A percentile compares a stretch with the other conserved stretches of the same genome.
Evolutionary conservation across 805 yeast species (phyloP).

Genomic region (Lipomyces anomalus): DNA sequence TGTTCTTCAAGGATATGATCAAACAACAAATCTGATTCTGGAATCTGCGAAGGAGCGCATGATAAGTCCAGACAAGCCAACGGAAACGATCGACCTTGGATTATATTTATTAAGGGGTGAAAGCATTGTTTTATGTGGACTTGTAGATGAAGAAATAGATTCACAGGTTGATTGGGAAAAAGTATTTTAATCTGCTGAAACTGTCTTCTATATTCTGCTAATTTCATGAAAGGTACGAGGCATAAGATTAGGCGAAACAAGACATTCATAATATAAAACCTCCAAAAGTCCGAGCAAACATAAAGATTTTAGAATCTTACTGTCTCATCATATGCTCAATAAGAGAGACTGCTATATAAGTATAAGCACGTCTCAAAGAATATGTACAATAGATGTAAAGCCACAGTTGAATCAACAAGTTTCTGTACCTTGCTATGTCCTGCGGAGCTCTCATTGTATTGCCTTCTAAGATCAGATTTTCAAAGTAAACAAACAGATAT

Average conservation of each 20-base stretch:
- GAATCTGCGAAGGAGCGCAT: slow-evolving; percentile 23
- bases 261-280: neutral
- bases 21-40: slow-evolving; percentile 26
- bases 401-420: too few species aligned
- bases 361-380: too few species aligned
- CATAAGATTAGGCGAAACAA: slow-evolving; percentile 9
- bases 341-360: too few species aligned
- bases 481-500: too few species aligned
- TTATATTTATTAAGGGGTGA: slow-evolving; percentile 27
- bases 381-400: too few species aligned
- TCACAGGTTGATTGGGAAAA: slow-evolving; percentile 26
- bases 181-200: slow-evolving; percentile 10
- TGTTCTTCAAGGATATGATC: slow-evolving; percentile 27
- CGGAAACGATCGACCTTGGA: slow-evolving; percentile 26
- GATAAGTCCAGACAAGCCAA: slow-evolving; percentile 22
- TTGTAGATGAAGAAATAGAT: slow-evolving; percentile 26
- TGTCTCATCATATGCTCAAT: too few species aligned
- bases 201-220: too few species aligned
- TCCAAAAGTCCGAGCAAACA: too few species aligned
- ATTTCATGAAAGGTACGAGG: slow-evolving; percentile 17
- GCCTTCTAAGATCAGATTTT: too few species aligned
- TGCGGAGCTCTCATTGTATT: too few species aligned
- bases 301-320: too few species aligned
- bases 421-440: too few species aligned
- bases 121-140: slow-evolving; percentile 27